Conservation (phyloP, 139 green algal genomes). For the Tetratostichococcus sp. region DNA sequence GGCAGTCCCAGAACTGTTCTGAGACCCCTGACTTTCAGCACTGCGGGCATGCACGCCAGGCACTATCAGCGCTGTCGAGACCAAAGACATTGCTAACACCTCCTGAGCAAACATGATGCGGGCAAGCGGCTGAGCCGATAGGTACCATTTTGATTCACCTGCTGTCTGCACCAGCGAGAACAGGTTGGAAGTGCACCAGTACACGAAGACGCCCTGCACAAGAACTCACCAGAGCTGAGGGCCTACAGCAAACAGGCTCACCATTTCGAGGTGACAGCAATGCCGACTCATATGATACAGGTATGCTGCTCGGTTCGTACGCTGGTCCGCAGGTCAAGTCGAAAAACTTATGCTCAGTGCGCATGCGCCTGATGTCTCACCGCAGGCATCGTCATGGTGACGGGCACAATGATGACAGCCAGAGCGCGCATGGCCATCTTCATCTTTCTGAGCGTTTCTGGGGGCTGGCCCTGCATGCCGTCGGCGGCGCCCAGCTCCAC, state of each 20-base stretch:
- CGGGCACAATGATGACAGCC: conserved; percentile 61
- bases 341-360: too few species aligned
- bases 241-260: too few species aligned
- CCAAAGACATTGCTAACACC: too few species aligned
- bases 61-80: too few species aligned
- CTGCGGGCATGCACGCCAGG: background rate
- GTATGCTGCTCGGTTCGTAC: too few species aligned
- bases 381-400: conserved; percentile 52
- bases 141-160: background rate
- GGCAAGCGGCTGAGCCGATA: background rate
- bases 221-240: background rate
- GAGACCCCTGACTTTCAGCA: background rate
- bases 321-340: too few species aligned
- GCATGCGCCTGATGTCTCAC: conserved; percentile 14
- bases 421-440: conserved; percentile 63
- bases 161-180: conserved; percentile 37
- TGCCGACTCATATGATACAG: too few species aligned
- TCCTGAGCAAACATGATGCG: background rate
- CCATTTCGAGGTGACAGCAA: too few species aligned
- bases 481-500: conserved; percentile 67
- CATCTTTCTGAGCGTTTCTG: conserved; percentile 37
- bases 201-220: conserved; percentile 48
- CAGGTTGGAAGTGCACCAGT: conserved; percentile 54
- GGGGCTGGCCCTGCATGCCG: conserved; percentile 50
- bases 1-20: background rate